A percentile compares a stretch with the other conserved stretches of the same genome.
phyloP scores from a whole-genome alignment of 1,139 yeast species.

The Zygosaccharomyces sapae region DNA sequence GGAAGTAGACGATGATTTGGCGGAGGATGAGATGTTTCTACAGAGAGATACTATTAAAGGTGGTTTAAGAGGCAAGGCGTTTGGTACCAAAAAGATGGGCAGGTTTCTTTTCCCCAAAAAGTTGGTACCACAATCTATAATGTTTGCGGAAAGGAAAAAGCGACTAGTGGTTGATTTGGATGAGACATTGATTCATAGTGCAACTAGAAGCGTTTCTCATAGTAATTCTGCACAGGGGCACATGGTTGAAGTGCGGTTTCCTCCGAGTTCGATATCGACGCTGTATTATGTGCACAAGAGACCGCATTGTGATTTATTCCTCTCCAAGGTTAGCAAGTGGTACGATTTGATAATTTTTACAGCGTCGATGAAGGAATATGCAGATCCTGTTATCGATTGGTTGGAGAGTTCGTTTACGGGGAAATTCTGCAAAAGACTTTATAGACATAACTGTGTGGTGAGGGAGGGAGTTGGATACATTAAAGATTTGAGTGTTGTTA shows the following conservation, averaged over 20 bases:
- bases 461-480: conserved; percentile 80
- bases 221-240: conserved; percentile 44
- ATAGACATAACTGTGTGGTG: conserved; percentile 75
- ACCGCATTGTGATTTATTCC: conserved; percentile 83
- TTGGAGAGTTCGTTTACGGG: conserved; percentile 46
- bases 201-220: conserved; percentile 60
- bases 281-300: conserved; percentile 87
- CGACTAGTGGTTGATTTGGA: conserved; percentile 83
- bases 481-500: conserved; percentile 64
- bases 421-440: conserved; percentile 49
- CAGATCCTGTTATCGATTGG: conserved; percentile 96
- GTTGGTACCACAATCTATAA: conserved; percentile 37
- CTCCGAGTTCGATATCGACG: conserved; percentile 49
- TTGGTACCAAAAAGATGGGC: conserved; percentile 34
- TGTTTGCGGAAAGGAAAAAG: conserved; percentile 46
- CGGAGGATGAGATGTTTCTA: conserved; percentile 31
- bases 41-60: conserved; percentile 33
- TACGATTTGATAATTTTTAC: conserved; percentile 86
- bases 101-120: conserved; percentile 45
- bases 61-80: conserved; percentile 11
- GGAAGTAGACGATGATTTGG: conserved; percentile 31
- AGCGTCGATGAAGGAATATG: conserved; percentile 91
- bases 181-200: conserved; percentile 89
- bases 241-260: conserved; percentile 80
- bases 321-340: conserved; percentile 79